phyloP scores from a whole-genome alignment of 805 yeast species.

The Myxozyma melibiosi region DNA sequence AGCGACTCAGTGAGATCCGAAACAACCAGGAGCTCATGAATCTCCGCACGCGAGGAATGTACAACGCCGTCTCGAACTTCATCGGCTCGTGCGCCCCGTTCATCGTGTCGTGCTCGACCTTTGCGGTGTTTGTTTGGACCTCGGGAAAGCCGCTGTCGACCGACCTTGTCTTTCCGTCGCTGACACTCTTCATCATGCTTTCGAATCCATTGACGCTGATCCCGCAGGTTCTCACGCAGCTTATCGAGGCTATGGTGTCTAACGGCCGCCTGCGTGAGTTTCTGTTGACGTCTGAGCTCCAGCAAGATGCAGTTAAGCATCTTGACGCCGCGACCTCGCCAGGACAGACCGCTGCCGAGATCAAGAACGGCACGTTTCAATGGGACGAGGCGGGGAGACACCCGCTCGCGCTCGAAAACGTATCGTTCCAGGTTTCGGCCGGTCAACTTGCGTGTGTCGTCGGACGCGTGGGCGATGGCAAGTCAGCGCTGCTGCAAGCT shows the following conservation, averaged over 20 bases:
- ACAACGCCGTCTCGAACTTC: conserved; percentile 69
- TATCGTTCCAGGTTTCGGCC: conserved; percentile 63
- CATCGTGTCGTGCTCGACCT: conserved; percentile 84
- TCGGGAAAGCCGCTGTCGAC: conserved; percentile 73
- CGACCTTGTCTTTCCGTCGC: conserved; percentile 85
- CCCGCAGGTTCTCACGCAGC: conserved; percentile 82
- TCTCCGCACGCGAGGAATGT: conserved; percentile 70
- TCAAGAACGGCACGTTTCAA: conserved; percentile 44
- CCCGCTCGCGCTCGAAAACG: conserved; percentile 56
- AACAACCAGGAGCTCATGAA: conserved; percentile 81
- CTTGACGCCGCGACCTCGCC: conserved; percentile 60
- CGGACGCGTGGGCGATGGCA: conserved; percentile 91
- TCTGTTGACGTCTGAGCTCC: conserved; percentile 72
- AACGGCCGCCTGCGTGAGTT: conserved; percentile 64
- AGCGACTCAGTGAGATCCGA: conserved; percentile 74
- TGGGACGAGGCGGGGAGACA: conserved; percentile 77
- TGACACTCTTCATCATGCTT: conserved; percentile 81
- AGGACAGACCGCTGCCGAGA: conserved; percentile 61
- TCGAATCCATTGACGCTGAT: conserved; percentile 87
- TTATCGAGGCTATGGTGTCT: conserved; percentile 76
- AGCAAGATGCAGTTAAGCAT: conserved; percentile 66
- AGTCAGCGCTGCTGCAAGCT: conserved; percentile 77
- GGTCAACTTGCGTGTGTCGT: conserved; percentile 82
- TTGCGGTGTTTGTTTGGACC: conserved; percentile 71
- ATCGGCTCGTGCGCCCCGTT: conserved; percentile 86